Conservation (phyloP, 768 basidiomycete species). For the Mycena rebaudengoi region DNA sequence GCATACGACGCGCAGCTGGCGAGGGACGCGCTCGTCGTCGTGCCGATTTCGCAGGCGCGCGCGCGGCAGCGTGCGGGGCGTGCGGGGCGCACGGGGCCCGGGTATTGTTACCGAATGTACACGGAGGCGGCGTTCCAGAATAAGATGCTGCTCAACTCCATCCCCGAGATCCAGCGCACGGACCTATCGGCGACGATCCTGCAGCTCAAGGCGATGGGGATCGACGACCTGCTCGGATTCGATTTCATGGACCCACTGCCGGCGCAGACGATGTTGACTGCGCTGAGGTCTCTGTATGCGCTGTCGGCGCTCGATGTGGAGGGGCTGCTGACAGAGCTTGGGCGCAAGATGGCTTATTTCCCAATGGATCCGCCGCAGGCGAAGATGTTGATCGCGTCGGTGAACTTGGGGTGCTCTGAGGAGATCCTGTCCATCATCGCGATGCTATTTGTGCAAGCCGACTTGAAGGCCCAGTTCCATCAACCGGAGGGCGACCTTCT, state of each 20-base stretch:
- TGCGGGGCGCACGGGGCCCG: conserved; percentile 96
- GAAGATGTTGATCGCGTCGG: conserved; percentile 97
- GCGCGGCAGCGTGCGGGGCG: conserved; percentile 95
- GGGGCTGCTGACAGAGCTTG: conserved; percentile 90
- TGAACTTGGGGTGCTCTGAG: conserved; percentile 95
- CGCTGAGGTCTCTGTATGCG: conserved; percentile 91
- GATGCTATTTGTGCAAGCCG: conserved; percentile 96
- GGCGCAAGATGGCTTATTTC: conserved; percentile 98
- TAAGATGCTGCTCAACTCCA: conserved; percentile 96
- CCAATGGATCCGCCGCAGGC: conserved; percentile 95
- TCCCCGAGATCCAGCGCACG: conserved; percentile 95
- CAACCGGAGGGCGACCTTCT: conserved; percentile 97
- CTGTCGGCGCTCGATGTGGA: conserved; percentile 96
- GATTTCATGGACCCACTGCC: conserved; percentile 99
- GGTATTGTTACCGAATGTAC: conserved; percentile 98
- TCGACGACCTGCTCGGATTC: conserved; percentile 96
- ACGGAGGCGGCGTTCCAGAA: conserved; percentile 97
- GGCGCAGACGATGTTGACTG: conserved; percentile 94
- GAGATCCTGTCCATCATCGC: conserved; percentile 96
- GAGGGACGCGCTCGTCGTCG: conserved; percentile 97
- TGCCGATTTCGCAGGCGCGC: conserved; percentile 99
- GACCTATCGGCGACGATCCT: conserved; percentile 92
- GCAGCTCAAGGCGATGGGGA: conserved; percentile 96
- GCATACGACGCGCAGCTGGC: conserved; percentile 96
- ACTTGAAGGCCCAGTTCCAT: conserved; percentile 99